These are phyloP conservation scores for Aspergillus terreus DNA, from an alignment of 2,329 filamentous ascomycete species.

Conservation along the genomic window DNA sequence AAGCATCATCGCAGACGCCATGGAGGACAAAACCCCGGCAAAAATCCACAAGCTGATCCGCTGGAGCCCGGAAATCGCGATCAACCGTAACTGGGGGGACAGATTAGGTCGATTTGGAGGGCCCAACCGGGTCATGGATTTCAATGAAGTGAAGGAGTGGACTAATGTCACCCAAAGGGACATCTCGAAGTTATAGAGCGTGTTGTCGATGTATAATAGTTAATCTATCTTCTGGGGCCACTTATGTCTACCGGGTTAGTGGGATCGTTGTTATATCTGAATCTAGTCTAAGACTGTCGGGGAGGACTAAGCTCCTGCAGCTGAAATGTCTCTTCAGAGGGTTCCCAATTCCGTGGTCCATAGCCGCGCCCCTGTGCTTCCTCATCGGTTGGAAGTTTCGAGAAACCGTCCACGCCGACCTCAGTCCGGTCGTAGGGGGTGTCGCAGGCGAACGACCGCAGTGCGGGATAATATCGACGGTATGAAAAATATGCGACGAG, in stretches of 20 bases:
- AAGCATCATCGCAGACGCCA: constrained; percentile 44
- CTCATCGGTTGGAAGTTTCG: constrained; percentile 28
- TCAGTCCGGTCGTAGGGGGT: constrained; percentile 44
- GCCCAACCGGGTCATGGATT: constrained; percentile 46
- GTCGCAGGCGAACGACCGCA: constrained; percentile 50
- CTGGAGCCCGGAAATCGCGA: constrained; percentile 51
- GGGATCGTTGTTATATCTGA: too few species aligned
- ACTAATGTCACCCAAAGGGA: constrained; percentile 24
- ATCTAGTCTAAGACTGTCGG: constrained; percentile 3
- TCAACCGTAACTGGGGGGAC: constrained; percentile 44
- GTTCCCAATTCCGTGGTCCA: constrained; percentile 12
- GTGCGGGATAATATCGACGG: constrained; percentile 56
- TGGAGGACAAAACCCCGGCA: constrained; percentile 43
- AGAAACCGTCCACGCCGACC: constrained; percentile 23
- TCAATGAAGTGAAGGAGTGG: constrained; percentile 42
- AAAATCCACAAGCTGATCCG: constrained; percentile 42
- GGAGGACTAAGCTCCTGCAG: constrained; percentile 18
- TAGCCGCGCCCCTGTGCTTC: constrained; percentile 25
- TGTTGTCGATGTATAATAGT: background rate
- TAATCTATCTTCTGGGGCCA: background rate
- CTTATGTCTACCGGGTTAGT: too few species aligned
- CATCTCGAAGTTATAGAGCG: constrained; percentile 14
- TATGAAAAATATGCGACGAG: constrained; percentile 56
- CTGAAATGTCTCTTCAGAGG: constrained; percentile 21
- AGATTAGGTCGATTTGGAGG: constrained; percentile 47